phyloP scores from a whole-genome alignment of 768 basidiomycete species.

The Xerocomellus amylosporus region DNA sequence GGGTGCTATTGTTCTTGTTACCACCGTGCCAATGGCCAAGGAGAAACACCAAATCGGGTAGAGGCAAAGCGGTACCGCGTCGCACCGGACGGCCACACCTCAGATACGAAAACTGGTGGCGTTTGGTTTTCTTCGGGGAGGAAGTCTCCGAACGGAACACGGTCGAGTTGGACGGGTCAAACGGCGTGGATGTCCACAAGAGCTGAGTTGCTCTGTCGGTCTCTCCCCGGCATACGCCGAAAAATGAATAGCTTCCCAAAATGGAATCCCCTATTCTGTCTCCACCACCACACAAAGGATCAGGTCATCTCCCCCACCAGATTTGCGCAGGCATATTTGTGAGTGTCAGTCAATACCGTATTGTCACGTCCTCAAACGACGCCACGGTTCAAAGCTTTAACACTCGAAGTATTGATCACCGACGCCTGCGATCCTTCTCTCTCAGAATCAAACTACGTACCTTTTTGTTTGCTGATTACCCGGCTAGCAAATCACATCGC shows the following conservation, averaged over 20 bases:
- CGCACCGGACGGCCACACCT: not conserved
- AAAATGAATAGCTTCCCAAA: slow-evolving; percentile 9
- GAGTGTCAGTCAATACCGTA: no score
- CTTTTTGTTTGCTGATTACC: slow-evolving; percentile 65
- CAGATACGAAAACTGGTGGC: not conserved
- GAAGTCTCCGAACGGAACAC: not conserved
- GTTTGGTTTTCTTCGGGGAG: not conserved
- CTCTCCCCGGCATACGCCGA: slow-evolving; percentile 22
- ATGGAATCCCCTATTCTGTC: not conserved
- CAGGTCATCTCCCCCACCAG: no score
- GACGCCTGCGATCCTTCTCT: slow-evolving; percentile 84
- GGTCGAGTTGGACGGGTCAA: slow-evolving; percentile 6
- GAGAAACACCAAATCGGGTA: slow-evolving; percentile 21
- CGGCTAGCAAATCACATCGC: slow-evolving; percentile 87
- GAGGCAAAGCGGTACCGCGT: slow-evolving; percentile 2
- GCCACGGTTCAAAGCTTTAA: slow-evolving; percentile 57
- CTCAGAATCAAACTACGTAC: slow-evolving; percentile 86
- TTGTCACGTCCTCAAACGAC: slow-evolving; percentile 42
- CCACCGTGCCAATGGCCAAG: slow-evolving; percentile 2
- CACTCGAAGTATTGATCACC: slow-evolving; percentile 68
- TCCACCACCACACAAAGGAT: no score
- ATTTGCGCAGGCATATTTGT: no score
- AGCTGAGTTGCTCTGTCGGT: slow-evolving; percentile 14
- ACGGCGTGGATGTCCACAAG: not conserved
- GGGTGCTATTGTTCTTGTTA: slow-evolving; percentile 17